These are phyloP conservation scores for Danielia oregonensis DNA, from an alignment of 805 yeast species.

Conservation along the genomic window DNA sequence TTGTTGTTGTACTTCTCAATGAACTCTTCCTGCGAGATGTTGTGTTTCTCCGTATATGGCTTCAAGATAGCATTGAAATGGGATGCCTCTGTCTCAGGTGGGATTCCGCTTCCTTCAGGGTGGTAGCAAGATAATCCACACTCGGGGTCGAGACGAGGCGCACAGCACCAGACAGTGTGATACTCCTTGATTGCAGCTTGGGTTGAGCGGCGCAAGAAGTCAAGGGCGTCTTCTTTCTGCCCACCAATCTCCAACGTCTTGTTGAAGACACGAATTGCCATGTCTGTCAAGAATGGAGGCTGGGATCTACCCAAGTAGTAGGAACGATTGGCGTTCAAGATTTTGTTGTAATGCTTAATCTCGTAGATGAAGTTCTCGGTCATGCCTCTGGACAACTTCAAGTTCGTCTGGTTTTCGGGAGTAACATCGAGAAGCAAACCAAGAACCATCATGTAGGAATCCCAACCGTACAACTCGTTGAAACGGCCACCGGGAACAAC, in stretches of 20 bases:
- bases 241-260: conserved; percentile 43
- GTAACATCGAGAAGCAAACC: conserved; percentile 67
- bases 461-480: conserved; percentile 98
- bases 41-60: conserved; percentile 66
- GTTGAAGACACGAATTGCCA: conserved; percentile 69
- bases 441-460: conserved; percentile 85
- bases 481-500: conserved; percentile 97
- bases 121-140: conserved; percentile 87
- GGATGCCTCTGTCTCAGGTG: conserved; percentile 92
- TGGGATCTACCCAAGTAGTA: conserved; percentile 90
- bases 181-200: conserved; percentile 86
- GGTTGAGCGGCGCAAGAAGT: conserved; percentile 61
- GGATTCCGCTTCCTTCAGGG: conserved; percentile 89
- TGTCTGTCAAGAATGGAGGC: conserved; percentile 94
- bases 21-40: conserved; percentile 58
- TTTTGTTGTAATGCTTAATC: conserved; percentile 85
- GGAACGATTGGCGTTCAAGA: conserved; percentile 88
- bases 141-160: conserved; percentile 66
- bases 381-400: conserved; percentile 82
- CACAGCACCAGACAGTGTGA: conserved; percentile 68
- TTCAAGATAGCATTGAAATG: conserved; percentile 73
- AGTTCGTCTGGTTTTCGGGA: conserved; percentile 34
- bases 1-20: conserved; percentile 61
- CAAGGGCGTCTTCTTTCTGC: conserved; percentile 37
- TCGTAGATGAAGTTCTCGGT: conserved; percentile 89